A percentile compares a stretch with the other conserved stretches of the same genome.
phyloP scores from a whole-genome alignment of 768 basidiomycete genomes.

The Tremella yokohamensis region DNA sequence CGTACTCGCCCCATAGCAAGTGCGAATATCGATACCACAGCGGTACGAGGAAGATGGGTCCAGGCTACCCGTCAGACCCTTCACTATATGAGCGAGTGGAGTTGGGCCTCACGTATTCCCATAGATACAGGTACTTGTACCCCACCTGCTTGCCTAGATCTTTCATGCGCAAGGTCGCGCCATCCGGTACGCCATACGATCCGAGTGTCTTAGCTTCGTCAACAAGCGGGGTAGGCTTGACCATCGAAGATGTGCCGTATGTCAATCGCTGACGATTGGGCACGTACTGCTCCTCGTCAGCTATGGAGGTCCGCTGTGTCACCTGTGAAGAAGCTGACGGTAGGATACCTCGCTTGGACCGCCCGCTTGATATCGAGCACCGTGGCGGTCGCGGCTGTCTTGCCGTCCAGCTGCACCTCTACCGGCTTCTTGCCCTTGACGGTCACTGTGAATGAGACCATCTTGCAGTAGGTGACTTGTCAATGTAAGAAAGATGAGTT shows the following conservation, averaged over 20 bases:
- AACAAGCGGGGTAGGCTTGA: conserved; percentile 57
- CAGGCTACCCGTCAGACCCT: conserved; percentile 57
- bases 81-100: background rate
- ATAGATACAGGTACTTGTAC: conserved; percentile 82
- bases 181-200: conserved; percentile 60
- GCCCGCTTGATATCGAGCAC: conserved; percentile 67
- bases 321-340: conserved; percentile 48
- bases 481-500: background rate
- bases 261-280: conserved; percentile 69
- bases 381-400: conserved; percentile 54
- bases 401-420: conserved; percentile 47
- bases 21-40: conserved; percentile 69
- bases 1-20: conserved; percentile 62
- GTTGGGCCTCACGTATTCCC: conserved; percentile 78
- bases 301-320: conserved; percentile 16
- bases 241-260: conserved; percentile 3
- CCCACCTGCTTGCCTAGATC: conserved; percentile 86
- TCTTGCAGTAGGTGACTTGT: conserved; percentile 28
- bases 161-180: conserved; percentile 70
- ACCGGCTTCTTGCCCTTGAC: conserved; percentile 54
- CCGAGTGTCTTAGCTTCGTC: conserved; percentile 63
- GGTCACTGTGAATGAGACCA: conserved; percentile 62
- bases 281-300: conserved; percentile 59
- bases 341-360: conserved; percentile 60
- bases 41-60: conserved; percentile 86